Conservation (phyloP, 495 filamentous ascomycete genomes). For the Platismatia glauca region DNA sequence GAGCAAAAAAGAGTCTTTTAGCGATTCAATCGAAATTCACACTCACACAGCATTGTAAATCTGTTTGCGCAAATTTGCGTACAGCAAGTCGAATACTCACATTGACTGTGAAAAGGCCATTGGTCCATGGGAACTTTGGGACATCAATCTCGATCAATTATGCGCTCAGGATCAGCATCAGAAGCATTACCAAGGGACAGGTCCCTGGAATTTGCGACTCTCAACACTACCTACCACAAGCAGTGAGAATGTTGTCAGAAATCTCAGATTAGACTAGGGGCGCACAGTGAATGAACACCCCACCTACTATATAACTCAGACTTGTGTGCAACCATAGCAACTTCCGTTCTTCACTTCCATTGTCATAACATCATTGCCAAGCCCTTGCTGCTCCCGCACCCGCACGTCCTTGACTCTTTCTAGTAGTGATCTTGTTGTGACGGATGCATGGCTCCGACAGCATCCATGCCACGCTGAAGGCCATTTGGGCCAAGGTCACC, state of each 20-base stretch:
- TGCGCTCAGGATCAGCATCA: too few relatives aligned
- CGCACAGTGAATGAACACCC: background rate
- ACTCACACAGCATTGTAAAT: background rate
- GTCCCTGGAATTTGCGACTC: background rate
- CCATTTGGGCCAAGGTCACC: background rate
- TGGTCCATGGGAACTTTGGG: background rate
- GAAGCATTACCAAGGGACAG: background rate
- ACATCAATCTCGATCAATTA: background rate
- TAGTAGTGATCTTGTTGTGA: background rate
- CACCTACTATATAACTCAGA: background rate
- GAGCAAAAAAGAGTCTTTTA: background rate
- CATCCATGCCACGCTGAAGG: background rate
- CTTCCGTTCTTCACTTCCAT: background rate
- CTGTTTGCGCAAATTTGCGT: background rate
- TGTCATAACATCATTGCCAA: background rate
- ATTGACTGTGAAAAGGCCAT: background rate
- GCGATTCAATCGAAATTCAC: background rate
- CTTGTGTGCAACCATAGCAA: background rate
- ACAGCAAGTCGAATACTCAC: background rate
- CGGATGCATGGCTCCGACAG: background rate
- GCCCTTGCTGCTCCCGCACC: background rate
- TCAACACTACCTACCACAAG: background rate
- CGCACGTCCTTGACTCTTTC: background rate
- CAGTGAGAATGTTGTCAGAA: background rate
- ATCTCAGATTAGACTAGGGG: background rate